Evolutionary conservation across 192 early-diverging fungal species (phyloP), one percentile per base, ranked within the genome.

Genomic region (Gryganskiella cystojenkinii): DNA sequence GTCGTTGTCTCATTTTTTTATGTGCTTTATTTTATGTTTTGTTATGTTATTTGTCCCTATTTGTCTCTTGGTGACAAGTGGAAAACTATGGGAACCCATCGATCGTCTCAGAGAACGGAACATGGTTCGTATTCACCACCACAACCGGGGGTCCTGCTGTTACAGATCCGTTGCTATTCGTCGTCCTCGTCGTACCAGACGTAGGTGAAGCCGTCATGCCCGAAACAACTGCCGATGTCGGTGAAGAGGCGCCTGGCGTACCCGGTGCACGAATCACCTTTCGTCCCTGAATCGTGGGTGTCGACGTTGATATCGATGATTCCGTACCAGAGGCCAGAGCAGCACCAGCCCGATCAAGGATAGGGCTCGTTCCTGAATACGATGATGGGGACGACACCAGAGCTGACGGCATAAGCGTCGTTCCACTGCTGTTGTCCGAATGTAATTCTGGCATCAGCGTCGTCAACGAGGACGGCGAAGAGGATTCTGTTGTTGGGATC

Each of bases 41-140:
- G 51, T 0, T 3, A 28, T 14, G 52, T 14, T 54, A 54, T 54
- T 25, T 4, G 25, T 9, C 3, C 24, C 20, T 11, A 34, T 40
- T 40, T 25, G 19, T 19, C 0, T 8, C 7, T 22, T 31, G 55
- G 20, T 35, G 30, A n/a, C 10, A 34, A 28, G 14, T 40, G 3
- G 2, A 50, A 17, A 22, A 20, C 59, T 53, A 75, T 10, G 71
- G 71, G 31, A 75, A 75, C 5, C 70, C 70, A 25, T 75, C 57
- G 64, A 75, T 75, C 22, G 43, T 34, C 56, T 73, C 71, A 15
- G 67, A 70, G 15, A 70, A 70, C 14, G 67, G 53, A 13, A 75
- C 52, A 34, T 46, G 59, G 1, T 56, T 33, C n/a, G 58, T 61
- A 43, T 75, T 75, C 34, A 75, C 71, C 47, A 75, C 47, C 13